A percentile compares a stretch with the other conserved stretches of the same genome.
Evolutionary conservation across 768 basidiomycete genomes (phyloP).

Genomic region (Pleurotus eryngii): DNA sequence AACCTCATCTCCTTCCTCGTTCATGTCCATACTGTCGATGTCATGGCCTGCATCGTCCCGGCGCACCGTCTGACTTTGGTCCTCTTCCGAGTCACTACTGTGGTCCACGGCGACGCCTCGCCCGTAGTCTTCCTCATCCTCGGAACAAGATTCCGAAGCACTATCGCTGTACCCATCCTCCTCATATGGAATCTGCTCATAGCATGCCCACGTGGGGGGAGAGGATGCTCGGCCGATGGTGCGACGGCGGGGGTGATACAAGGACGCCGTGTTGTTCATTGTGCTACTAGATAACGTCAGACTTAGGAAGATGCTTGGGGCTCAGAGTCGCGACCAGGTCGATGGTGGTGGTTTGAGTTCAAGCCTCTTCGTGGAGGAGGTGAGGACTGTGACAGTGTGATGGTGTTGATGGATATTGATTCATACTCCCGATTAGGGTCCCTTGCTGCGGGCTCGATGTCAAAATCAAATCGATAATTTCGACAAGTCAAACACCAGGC

Average conservation of each 20-base stretch:
- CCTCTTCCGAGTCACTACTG: conserved; percentile 22
- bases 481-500: too few species aligned
- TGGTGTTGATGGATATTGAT: conserved; percentile 3
- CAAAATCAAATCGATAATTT: background rate
- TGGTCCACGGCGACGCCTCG: conserved; percentile 22
- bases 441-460: conserved; percentile 4
- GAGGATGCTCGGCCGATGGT: conserved; percentile 78
- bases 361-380: conserved; percentile 3
- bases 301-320: too few species aligned
- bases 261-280: conserved; percentile 38
- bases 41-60: conserved; percentile 24
- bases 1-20: conserved; percentile 37
- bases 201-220: conserved; percentile 86
- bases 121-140: conserved; percentile 68
- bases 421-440: conserved; percentile 6
- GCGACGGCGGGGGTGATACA: conserved; percentile 63
- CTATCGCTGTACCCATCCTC: conserved; percentile 59
- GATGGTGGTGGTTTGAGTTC: conserved; percentile 5
- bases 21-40: conserved; percentile 56
- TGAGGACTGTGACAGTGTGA: conserved; percentile 4
- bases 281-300: conserved; percentile 2
- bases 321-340: background rate
- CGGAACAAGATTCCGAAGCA: conserved; percentile 64
- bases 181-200: conserved; percentile 81
- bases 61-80: conserved; percentile 1